Evolutionary conservation across 2,329 filamentous ascomycete species (phyloP).

Genomic region (Colletotrichum melonis): DNA sequence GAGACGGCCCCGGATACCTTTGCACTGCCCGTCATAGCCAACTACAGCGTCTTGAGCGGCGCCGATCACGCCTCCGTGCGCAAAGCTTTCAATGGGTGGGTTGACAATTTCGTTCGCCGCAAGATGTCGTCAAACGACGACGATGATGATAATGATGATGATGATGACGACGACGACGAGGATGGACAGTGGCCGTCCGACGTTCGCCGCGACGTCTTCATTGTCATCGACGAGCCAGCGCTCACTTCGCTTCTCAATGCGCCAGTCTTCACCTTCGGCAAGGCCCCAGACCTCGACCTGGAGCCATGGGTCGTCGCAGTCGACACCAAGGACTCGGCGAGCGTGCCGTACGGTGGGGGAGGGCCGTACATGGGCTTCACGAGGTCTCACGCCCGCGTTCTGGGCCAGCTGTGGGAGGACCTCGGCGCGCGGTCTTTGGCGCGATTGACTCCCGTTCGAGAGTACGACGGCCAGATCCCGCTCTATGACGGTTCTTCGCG

Average conservation of each 20-base stretch:
- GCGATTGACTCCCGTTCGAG: not conserved
- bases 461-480: not conserved
- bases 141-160: too few species aligned
- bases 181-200: not conserved
- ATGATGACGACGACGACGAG: not conserved
- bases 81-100: not conserved
- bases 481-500: not conserved
- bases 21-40: not conserved
- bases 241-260: not conserved
- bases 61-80: not conserved
- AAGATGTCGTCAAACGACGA: not conserved
- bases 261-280: not conserved
- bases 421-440: not conserved
- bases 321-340: not conserved
- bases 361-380: conserved; percentile 1
- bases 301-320: conserved; percentile 1
- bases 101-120: not conserved
- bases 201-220: not conserved
- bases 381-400: not conserved
- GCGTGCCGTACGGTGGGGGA: not conserved
- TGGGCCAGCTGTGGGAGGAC: not conserved
- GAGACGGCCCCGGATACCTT: not conserved
- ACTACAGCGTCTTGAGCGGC: not conserved
- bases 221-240: not conserved
- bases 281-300: not conserved